Base-by-base conservation (phyloP, 495 filamentous ascomycete genomes). In the Zalerion maritima region DNA sequence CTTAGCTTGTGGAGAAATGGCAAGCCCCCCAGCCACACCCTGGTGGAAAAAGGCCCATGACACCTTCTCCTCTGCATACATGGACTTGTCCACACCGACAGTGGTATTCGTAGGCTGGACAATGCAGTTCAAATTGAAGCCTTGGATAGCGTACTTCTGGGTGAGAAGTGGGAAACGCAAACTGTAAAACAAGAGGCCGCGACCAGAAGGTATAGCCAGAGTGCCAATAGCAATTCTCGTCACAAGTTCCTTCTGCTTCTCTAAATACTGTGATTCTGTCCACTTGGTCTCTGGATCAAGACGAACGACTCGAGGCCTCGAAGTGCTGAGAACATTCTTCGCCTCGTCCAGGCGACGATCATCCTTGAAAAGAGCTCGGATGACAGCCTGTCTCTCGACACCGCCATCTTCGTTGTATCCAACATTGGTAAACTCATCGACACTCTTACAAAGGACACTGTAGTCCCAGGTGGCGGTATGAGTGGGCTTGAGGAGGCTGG, bases 21-120 rank as follows among this genome's bases (percentile, higher is more conserved):
- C 82, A 27, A 99, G 59, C 6, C 87, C 89, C 8, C 79, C 79
- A 4, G 87, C 74, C 13, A 92, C 89, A 18, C 89, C 89, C 34
- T 85, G 79, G 54, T 99, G 86, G 58, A 99, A 97, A 54, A 93
- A 99, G 0, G 87, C 89, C 89, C 89, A 99, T 47, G 75, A 79
- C 11, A 89, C 77, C 55, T 92, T 96, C 49, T 99, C 89, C 52
- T 99, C 89, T 0, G 77, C 81, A 40, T 86, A 91, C 1, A 73
- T 57, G 13, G 55, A 63, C 41, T 82, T 78, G 43, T 99, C 91
- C 6, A 84, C 83, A 15, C 75, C 81, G 10, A 94, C 78, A 6
- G 80, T 89, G 21, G 80, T 82, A 41, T 87, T 86, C 24, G 79
- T 73, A 9, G 91, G 89, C 40, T 83, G 84, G 67, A 99, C 84